phyloP scores from a whole-genome alignment of 805 yeast genomes.

The Yamadazyma ubonensis region DNA sequence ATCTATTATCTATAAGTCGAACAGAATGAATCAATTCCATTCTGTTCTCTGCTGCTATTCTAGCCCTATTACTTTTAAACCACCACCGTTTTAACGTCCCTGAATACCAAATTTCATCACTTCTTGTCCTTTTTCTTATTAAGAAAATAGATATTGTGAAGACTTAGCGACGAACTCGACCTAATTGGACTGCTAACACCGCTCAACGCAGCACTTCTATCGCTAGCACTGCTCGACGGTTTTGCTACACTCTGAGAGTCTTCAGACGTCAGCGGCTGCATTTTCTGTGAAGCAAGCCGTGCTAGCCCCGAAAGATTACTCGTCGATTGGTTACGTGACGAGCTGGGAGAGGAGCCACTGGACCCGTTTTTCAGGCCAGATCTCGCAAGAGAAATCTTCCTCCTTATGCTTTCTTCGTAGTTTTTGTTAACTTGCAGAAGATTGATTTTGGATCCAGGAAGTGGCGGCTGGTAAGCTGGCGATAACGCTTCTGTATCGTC shows the following conservation, averaged over 20 bases:
- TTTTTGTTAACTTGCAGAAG: constrained; percentile 29
- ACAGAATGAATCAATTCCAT: no score
- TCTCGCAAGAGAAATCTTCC: constrained; percentile 19
- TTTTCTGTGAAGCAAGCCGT: neutral
- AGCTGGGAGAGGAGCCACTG: constrained; percentile 38
- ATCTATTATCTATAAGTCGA: no score
- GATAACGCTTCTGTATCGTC: constrained; percentile 39
- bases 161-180: constrained; percentile 15
- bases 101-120: no score
- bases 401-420: constrained; percentile 24
- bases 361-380: constrained; percentile 21
- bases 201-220: constrained; percentile 24
- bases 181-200: constrained; percentile 12
- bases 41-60: no score
- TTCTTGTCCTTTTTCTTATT: constrained; percentile 29
- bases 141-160: constrained; percentile 29
- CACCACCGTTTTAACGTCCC: no score
- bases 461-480: constrained; percentile 66
- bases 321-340: constrained; percentile 37
- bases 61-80: no score
- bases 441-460: constrained; percentile 40
- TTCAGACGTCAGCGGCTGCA: neutral
- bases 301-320: constrained; percentile 23
- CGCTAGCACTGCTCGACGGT: constrained; percentile 32
- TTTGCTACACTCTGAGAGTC: constrained; percentile 14